Evolutionary conservation across 2,329 filamentous ascomycete species (phyloP).

Genomic region (Spiromastix sp.): DNA sequence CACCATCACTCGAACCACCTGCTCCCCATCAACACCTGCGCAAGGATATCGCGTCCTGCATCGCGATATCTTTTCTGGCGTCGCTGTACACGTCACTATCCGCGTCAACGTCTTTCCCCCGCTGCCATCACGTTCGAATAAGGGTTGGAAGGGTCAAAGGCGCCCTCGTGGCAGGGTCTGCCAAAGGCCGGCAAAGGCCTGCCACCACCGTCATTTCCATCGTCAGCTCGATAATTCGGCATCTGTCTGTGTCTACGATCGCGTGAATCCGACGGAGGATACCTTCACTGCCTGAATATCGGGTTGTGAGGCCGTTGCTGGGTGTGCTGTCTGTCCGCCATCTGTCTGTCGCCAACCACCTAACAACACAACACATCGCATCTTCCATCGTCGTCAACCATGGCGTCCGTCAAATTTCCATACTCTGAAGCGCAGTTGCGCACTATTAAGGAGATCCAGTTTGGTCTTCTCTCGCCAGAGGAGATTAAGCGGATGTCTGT

Average conservation of each 20-base stretch:
- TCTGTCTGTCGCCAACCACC: not conserved
- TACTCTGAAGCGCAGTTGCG: constrained; percentile 93
- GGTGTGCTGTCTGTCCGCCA: not conserved
- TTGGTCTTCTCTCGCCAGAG: constrained; percentile 91
- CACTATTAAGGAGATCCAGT: constrained; percentile 98
- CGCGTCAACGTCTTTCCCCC: constrained; percentile 18
- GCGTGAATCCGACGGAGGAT: too few species aligned
- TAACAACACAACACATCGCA: not conserved
- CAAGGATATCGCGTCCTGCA: constrained; percentile 31
- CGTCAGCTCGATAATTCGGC: constrained; percentile 13
- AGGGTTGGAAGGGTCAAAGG: constrained; percentile 30
- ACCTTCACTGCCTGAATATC: not conserved
- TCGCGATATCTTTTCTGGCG: constrained; percentile 29
- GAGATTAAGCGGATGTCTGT: constrained; percentile 99
- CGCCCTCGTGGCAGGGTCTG: constrained; percentile 40
- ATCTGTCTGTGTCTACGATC: not conserved
- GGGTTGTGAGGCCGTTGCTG: not conserved
- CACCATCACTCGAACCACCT: constrained; percentile 27
- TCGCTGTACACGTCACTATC: constrained; percentile 16
- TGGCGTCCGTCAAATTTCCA: constrained; percentile 86
- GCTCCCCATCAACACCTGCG: constrained; percentile 22
- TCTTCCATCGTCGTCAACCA: constrained; percentile 42
- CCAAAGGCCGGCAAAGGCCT: constrained; percentile 35
- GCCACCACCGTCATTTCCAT: constrained; percentile 24
- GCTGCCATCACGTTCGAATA: constrained; percentile 20